Conservation (phyloP, 768 basidiomycete species). For the Termitomyces sp. region DNA sequence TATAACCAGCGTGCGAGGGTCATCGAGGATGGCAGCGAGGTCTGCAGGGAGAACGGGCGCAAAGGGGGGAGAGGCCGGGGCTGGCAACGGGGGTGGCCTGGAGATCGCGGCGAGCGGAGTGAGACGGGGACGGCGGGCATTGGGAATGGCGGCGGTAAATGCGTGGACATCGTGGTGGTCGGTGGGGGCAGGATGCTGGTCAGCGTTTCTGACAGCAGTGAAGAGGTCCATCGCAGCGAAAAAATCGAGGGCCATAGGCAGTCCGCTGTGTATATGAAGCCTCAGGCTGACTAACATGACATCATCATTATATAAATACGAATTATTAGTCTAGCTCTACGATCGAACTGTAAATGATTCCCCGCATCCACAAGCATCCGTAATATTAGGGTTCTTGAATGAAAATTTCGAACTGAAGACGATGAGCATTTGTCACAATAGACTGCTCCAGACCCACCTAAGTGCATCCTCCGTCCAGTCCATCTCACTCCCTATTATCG, state of each 20-base stretch:
- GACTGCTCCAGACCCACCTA: conserved; percentile 42
- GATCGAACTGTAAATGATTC: conserved; percentile 78
- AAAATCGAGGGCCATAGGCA: neutral
- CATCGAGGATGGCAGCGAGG: conserved; percentile 29
- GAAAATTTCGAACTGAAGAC: conserved; percentile 67
- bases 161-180: conserved; percentile 28
- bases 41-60: conserved; percentile 21
- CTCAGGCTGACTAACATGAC: conserved; percentile 12
- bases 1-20: conserved; percentile 58
- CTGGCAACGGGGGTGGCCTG: conserved; percentile 20
- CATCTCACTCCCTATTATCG: conserved; percentile 99
- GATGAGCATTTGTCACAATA: neutral
- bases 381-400: conserved; percentile 90
- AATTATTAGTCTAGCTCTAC: conserved; percentile 4
- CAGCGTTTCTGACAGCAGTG: no score
- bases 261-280: neutral
- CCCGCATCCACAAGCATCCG: conserved; percentile 92
- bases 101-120: conserved; percentile 35
- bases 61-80: conserved; percentile 15
- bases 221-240: conserved; percentile 40
- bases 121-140: no score
- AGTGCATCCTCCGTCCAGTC: conserved; percentile 94
- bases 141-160: conserved; percentile 53
- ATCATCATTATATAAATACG: conserved; percentile 11
- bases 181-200: conserved; percentile 21